A percentile compares a stretch with the other conserved stretches of the same genome.
These are phyloP conservation scores for Echium plantagineum DNA, from an alignment of 257 asterid genomes.

Conservation along the genomic window DNA sequence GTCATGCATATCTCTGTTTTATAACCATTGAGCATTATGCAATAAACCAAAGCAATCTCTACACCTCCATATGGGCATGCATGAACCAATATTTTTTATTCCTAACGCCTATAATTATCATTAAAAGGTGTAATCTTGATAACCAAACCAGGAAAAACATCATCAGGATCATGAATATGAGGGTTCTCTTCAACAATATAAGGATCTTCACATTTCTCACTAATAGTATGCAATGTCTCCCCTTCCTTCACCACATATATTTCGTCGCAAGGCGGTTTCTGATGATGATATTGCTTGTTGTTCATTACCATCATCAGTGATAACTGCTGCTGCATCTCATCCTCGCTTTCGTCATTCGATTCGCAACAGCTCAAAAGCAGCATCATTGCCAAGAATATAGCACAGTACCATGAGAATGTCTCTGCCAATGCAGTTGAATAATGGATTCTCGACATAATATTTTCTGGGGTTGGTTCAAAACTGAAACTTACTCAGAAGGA, in stretches of 20 bases:
- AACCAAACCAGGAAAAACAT: constrained; percentile 75
- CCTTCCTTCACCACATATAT: constrained; percentile 73
- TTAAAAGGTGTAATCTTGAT: constrained; percentile 60
- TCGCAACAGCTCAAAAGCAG: constrained; percentile 55
- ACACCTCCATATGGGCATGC: too few species aligned
- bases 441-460: constrained; percentile 27
- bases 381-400: constrained; percentile 38
- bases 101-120: constrained; percentile 6
- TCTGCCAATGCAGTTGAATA: constrained; percentile 30
- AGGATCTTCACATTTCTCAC: constrained; percentile 79
- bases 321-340: constrained; percentile 9
- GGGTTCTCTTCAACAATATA: constrained; percentile 82
- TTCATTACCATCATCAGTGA: neutral
- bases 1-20: neutral
- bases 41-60: too few species aligned
- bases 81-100: too few species aligned
- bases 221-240: constrained; percentile 63
- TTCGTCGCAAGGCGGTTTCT: constrained; percentile 45
- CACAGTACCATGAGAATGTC: constrained; percentile 47
- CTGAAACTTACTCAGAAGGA: neutral
- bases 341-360: constrained; percentile 16
- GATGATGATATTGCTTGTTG: neutral
- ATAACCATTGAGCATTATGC: neutral
- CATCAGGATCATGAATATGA: constrained; percentile 81
- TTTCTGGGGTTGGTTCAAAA: neutral